These are phyloP conservation scores for Yamadazyma dendronema DNA, from an alignment of 1,139 yeast genomes.

Conservation along the genomic window DNA sequence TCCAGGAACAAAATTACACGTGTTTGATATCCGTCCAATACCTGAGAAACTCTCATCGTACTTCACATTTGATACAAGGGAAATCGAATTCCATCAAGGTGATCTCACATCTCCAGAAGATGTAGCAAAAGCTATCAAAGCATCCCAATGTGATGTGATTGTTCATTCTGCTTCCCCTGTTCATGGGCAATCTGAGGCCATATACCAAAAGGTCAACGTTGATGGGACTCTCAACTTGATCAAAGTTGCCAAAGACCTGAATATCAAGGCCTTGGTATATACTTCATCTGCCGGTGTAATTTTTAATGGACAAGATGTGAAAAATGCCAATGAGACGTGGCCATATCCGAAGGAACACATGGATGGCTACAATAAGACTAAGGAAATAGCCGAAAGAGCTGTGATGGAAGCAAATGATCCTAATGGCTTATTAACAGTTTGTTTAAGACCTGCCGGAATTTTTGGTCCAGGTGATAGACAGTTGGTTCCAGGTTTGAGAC, in stretches of 20 bases:
- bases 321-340: constrained; percentile 90
- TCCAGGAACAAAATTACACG: constrained; percentile 76
- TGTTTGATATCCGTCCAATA: constrained; percentile 86
- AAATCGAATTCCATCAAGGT: constrained; percentile 68
- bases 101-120: constrained; percentile 78
- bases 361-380: constrained; percentile 97
- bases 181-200: constrained; percentile 77
- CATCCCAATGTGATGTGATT: constrained; percentile 66
- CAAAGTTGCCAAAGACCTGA: constrained; percentile 54
- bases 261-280: constrained; percentile 73
- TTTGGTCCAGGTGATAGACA: constrained; percentile 99
- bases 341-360: constrained; percentile 89
- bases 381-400: constrained; percentile 84
- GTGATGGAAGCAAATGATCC: constrained; percentile 69
- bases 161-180: constrained; percentile 97
- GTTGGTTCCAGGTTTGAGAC: constrained; percentile 86
- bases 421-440: constrained; percentile 66
- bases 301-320: constrained; percentile 87
- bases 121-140: constrained; percentile 59
- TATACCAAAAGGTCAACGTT: constrained; percentile 88
- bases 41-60: constrained; percentile 68
- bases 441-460: constrained; percentile 95
- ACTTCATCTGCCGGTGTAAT: constrained; percentile 98
- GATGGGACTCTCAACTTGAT: constrained; percentile 81
- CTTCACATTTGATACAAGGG: constrained; percentile 65